Conservation (phyloP, 2,329 filamentous ascomycete genomes). For the Cephalotrichum gorgonifer region DNA sequence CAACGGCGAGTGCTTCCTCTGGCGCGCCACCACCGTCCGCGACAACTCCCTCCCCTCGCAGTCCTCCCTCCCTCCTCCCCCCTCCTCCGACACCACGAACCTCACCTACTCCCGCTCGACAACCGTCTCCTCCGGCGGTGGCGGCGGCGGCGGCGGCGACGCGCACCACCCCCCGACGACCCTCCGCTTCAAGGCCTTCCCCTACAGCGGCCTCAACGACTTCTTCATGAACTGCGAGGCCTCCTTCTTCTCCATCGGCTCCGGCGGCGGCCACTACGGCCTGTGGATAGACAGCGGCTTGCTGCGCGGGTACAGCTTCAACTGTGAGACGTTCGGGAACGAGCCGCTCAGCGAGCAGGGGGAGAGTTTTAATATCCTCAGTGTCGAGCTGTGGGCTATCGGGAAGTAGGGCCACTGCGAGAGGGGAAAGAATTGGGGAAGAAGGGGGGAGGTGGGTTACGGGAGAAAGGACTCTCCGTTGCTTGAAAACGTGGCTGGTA, state of each 20-base stretch:
- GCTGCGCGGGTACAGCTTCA: slow-evolving; percentile 71
- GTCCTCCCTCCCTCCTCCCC: slow-evolving; percentile 39
- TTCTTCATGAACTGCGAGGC: slow-evolving; percentile 92
- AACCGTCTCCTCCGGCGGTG: slow-evolving; percentile 24
- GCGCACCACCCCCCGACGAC: slow-evolving; percentile 34
- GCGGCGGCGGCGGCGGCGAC: slow-evolving; percentile 18
- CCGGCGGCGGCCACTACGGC: slow-evolving; percentile 81
- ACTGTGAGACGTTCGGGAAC: slow-evolving; percentile 88
- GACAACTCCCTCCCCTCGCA: not conserved
- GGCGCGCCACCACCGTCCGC: slow-evolving; percentile 44
- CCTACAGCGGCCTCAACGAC: slow-evolving; percentile 91
- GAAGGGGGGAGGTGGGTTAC: not conserved
- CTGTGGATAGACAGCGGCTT: slow-evolving; percentile 86
- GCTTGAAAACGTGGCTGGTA: no score
- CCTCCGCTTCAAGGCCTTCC: slow-evolving; percentile 94
- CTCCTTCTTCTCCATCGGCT: slow-evolving; percentile 76
- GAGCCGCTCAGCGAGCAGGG: slow-evolving; percentile 89
- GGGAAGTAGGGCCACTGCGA: slow-evolving; percentile 31
- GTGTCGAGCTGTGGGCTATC: slow-evolving; percentile 89
- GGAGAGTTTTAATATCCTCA: slow-evolving; percentile 80
- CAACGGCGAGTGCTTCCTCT: slow-evolving; percentile 84
- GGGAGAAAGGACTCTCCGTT: no score
- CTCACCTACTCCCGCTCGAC: slow-evolving; percentile 30
- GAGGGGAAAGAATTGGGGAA: not conserved
- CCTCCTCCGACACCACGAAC: slow-evolving; percentile 39